Base-by-base conservation (phyloP, 2,329 filamentous ascomycete species). In the Exophiala sp. region DNA sequence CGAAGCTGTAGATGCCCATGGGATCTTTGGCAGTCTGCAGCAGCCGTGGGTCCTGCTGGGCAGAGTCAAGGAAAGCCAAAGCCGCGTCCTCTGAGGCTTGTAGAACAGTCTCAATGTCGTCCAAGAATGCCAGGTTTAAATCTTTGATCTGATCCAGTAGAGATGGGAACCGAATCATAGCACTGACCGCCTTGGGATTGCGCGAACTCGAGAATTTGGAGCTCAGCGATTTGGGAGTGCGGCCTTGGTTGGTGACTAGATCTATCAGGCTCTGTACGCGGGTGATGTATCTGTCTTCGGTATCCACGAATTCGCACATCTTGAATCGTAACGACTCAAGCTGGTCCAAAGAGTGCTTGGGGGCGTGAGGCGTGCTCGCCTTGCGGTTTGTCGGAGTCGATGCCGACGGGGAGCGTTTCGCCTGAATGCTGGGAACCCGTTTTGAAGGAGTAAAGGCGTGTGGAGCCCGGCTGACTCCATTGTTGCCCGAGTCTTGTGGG, bases 271-370 rank as follows among this genome's bases (percentile, higher is more conserved):
- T 86, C 55, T 86, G 81, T 49, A 98, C 70, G 67, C 97, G 96
- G 61, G 79, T 77, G 35, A 98, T 88, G 68, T 97, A 98, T 66
- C 88, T 84, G 65, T 93, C 88, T 66, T 98, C 93, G 0, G 93
- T 98, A 62, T 95, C 87, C 27, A 96, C 80, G 52, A 97, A 72
- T 66, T 98, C 93, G 52, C 81, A 83, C 76, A 98, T 83, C 66
- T 95, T 91, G 68, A 90, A 85, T 34, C 90, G 82, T 58, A 96
- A 72, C 45, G 86, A 85, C 59, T 89, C 78, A 64, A 95, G 94
- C 63, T 96, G 88, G 5, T 90, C 86, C 63, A 87, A 88, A 4
- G 90, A 96, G 1, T 91, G 89, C 2, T 89, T 89, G 59, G 91
- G 82, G 59, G 86, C 85, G 49, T 96, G 68, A 64, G 84, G 85